Base-by-base conservation (phyloP, 164 flowering plant species). In the Cinnamomum micranthum region DNA sequence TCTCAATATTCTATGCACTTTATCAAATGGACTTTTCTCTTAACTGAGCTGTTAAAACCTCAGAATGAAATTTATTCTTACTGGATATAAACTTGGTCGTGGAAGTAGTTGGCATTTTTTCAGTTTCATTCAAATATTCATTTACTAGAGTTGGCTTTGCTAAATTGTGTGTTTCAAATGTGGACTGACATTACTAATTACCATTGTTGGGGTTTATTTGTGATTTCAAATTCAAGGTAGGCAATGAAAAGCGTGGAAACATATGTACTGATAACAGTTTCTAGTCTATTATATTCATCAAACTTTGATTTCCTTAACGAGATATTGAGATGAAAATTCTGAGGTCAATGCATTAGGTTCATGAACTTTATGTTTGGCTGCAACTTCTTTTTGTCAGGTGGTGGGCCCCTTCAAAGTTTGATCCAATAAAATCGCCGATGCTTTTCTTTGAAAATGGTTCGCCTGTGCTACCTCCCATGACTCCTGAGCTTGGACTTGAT, bases 361-460 rank as follows among this genome's bases (percentile, higher is more conserved):
- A 50, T 22, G 20, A 70, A 22, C 33, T 24, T 22, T 25, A 50
- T 15, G 20, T 50, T 70, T 52, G 20, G 11, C 62, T 50, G 22
- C n/a, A 24, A 35, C 2, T 51, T 79, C 24, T 65, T 59, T 25
- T 41, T 74, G 63, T 74, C 77, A 96, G 99, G 99, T 96, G 99
- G 99, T 90, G 97, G 95, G 97, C 99, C 76, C 97, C 97, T 73
- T 83, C 97, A 75, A 96, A 94, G 78, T 96, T 96, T 86, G 95
- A 96, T 59, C 99, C 97, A 11, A 75, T 84, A 19, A 88, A 88
- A 71, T 92, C 99, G 31, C 99, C 99, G 55, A 90, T 96, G 97
- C 88, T 96, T 66, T 96, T 96, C 86, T 94, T 92, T 66, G 87
- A 89, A 77, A 85, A 86, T 28, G 94, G 93, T 68, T 74, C 74